A percentile compares a stretch with the other conserved stretches of the same genome.
These are phyloP conservation scores for Hypomontagnella monticulosa DNA, from an alignment of 495 filamentous ascomycete genomes.

Conservation along the genomic window DNA sequence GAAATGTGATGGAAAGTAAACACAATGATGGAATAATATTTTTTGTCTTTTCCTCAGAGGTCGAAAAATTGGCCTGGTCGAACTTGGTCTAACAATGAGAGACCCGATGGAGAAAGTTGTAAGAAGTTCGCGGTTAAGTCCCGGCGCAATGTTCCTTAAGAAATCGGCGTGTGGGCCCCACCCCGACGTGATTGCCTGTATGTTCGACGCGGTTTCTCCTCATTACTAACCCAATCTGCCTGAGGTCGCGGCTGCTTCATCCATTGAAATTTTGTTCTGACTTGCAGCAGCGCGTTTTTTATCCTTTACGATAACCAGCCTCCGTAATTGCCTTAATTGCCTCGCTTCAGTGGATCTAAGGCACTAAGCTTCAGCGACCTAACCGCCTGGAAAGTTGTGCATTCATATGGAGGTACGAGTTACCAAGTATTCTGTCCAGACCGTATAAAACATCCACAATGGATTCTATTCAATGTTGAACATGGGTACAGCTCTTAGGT, in stretches of 20 bases:
- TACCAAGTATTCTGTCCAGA: too few species aligned
- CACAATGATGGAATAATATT: background rate
- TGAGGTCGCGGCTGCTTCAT: slow-evolving; percentile 28
- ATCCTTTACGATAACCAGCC: slow-evolving; percentile 18
- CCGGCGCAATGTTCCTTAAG: slow-evolving; percentile 10
- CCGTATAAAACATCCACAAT: too few species aligned
- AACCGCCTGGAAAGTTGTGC: slow-evolving; percentile 3
- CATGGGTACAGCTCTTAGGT: too few species aligned
- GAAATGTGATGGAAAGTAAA: slow-evolving; percentile 7
- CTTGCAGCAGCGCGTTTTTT: slow-evolving; percentile 27
- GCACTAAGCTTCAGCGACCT: slow-evolving; percentile 7
- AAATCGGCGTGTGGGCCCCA: slow-evolving; percentile 21
- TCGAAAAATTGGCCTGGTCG: slow-evolving; percentile 22
- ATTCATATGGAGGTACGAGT: too few species aligned
- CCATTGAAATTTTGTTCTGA: slow-evolving; percentile 3
- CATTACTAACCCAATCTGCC: slow-evolving; percentile 18
- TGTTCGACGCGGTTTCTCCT: slow-evolving; percentile 34
- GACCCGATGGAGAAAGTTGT: slow-evolving; percentile 10
- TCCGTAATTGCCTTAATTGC: slow-evolving; percentile 18
- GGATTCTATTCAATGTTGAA: too few species aligned
- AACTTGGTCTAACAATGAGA: slow-evolving; percentile 21
- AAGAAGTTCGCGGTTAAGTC: slow-evolving; percentile 6
- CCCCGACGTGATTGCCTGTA: slow-evolving; percentile 26
- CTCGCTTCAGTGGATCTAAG: slow-evolving; percentile 4
- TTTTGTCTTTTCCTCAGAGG: slow-evolving; percentile 19